Percentiles rank a stretch among this genome's conserved stretches.
Evolutionary conservation across 345 rosid species (phyloP).

Genomic region (Ceriops tagal): DNA sequence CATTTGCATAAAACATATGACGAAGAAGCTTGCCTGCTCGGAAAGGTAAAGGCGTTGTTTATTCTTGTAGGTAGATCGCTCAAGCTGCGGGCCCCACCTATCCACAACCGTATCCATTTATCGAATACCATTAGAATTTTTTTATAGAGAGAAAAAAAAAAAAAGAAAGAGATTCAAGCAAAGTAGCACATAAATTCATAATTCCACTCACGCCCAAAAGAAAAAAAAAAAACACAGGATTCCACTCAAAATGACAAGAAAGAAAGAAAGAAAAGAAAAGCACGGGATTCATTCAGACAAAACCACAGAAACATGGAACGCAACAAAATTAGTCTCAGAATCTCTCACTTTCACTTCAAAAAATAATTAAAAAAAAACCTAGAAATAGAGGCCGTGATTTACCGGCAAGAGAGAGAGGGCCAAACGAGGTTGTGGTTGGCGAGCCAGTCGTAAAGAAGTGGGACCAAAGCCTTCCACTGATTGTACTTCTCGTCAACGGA

Average conservation of each 20-base stretch:
- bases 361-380: not conserved
- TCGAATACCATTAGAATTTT: not conserved
- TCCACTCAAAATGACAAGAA: too few species aligned
- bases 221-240: too few species aligned
- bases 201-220: not conserved
- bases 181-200: not conserved
- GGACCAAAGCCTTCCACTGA: slow-evolving; percentile 93
- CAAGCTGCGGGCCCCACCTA: slow-evolving; percentile 76
- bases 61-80: slow-evolving; percentile 55
- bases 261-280: too few species aligned
- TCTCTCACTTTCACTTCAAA: slow-evolving; percentile 18
- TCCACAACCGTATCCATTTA: slow-evolving; percentile 4
- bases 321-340: slow-evolving; percentile 11
- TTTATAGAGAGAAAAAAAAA: not conserved
- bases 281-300: too few species aligned
- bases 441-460: slow-evolving; percentile 97
- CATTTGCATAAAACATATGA: not conserved
- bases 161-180: not conserved
- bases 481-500: slow-evolving; percentile 82
- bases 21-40: not conserved
- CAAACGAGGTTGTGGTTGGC: slow-evolving; percentile 98
- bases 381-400: not conserved
- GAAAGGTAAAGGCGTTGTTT: slow-evolving; percentile 3
- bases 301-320: too few species aligned
- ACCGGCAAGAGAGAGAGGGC: slow-evolving; percentile 99